A percentile compares a stretch with the other conserved stretches of the same genome.
These are phyloP conservation scores for Talaromyces wortmannii DNA, from an alignment of 495 filamentous ascomycete species.

Conservation along the genomic window DNA sequence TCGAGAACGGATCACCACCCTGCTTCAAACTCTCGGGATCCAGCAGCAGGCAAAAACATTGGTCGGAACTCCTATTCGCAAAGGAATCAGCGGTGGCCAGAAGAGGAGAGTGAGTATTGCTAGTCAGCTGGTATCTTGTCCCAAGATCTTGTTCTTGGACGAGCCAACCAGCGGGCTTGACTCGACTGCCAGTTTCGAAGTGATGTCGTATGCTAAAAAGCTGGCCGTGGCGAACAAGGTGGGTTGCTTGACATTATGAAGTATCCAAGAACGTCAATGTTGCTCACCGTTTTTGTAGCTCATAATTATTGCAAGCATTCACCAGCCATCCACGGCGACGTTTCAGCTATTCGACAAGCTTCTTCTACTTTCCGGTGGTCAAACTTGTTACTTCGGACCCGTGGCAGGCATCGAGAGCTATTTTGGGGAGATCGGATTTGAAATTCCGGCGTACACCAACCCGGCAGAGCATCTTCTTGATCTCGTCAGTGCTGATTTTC, in stretches of 20 bases:
- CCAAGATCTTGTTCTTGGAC: conserved; percentile 74
- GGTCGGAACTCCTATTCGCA: conserved; percentile 72
- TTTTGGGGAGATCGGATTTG: conserved; percentile 50
- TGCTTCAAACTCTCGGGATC: conserved; percentile 57
- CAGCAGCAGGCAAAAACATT: conserved; percentile 56
- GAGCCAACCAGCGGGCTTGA: conserved; percentile 79
- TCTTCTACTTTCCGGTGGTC: conserved; percentile 62
- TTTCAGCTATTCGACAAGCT: conserved; percentile 77
- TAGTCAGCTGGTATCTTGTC: conserved; percentile 69
- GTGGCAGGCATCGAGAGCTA: conserved; percentile 43
- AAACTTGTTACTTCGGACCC: conserved; percentile 62
- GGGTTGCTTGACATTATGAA: conserved; percentile 10
- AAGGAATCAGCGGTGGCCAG: conserved; percentile 76
- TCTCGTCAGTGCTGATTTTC: conserved; percentile 68
- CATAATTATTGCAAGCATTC: conserved; percentile 71
- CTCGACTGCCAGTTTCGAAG: conserved; percentile 60
- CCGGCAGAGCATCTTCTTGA: conserved; percentile 75
- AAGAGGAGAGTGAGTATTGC: conserved; percentile 73
- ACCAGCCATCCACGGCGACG: conserved; percentile 71
- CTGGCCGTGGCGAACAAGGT: conserved; percentile 62
- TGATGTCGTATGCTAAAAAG: conserved; percentile 56
- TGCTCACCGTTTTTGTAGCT: conserved; percentile 27
- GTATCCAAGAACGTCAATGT: background rate
- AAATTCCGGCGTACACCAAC: conserved; percentile 61
- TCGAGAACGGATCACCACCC: conserved; percentile 42